These are phyloP conservation scores for Pisolithus microcarpus DNA, from an alignment of 768 basidiomycete genomes.

Conservation along the genomic window DNA sequence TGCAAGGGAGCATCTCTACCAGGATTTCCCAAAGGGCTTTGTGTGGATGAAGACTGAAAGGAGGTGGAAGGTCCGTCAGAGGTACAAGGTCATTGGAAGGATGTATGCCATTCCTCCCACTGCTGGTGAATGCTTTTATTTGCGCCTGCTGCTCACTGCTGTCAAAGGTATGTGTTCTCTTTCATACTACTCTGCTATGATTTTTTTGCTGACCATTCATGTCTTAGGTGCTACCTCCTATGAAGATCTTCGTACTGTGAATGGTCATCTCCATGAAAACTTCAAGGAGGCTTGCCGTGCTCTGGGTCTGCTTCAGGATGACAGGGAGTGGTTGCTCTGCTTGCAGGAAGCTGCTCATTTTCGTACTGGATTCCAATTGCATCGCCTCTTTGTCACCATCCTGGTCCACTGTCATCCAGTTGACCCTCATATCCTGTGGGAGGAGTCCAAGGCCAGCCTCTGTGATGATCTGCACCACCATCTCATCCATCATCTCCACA, in stretches of 20 bases:
- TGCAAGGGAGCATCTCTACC: conserved; percentile 21
- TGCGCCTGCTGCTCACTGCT: conserved; percentile 32
- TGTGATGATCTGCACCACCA: too few species aligned
- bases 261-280: conserved; percentile 19
- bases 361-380: conserved; percentile 29
- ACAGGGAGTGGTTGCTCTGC: conserved; percentile 40
- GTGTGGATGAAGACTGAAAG: conserved; percentile 16
- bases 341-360: conserved; percentile 35
- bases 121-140: conserved; percentile 34
- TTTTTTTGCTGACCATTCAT: neutral
- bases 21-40: conserved; percentile 28
- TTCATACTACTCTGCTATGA: neutral
- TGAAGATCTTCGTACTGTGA: conserved; percentile 19
- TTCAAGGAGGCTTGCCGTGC: conserved; percentile 38
- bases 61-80: conserved; percentile 14
- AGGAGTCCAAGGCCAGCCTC: too few species aligned
- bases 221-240: conserved; percentile 17
- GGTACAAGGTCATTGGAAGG: conserved; percentile 21
- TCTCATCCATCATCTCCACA: too few species aligned
- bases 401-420: too few species aligned
- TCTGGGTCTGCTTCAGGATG: conserved; percentile 38
- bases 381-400: conserved; percentile 29
- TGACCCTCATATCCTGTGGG: too few species aligned
- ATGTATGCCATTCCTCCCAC: conserved; percentile 24
- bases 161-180: conserved; percentile 21